Evolutionary conservation across 441 rosid species (phyloP).

Genomic region (Corymbia citriodora): DNA sequence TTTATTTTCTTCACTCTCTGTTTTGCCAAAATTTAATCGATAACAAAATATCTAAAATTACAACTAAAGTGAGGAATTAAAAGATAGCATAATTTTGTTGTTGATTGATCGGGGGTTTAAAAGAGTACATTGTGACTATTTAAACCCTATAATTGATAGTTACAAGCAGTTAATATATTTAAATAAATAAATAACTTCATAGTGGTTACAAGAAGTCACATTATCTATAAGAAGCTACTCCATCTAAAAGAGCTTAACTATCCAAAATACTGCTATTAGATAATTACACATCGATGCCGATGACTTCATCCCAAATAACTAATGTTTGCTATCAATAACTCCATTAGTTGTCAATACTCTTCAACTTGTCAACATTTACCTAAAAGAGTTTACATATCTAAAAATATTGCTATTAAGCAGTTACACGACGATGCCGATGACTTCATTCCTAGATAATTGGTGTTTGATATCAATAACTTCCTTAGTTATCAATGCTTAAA

Average conservation of each 20-base stretch:
- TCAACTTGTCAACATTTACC: background rate
- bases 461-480: background rate
- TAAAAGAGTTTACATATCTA: background rate
- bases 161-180: too few species aligned
- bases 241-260: background rate
- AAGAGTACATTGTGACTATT: background rate
- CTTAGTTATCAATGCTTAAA: background rate
- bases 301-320: background rate
- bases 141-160: background rate
- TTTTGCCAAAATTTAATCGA: too few species aligned
- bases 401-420: too few species aligned
- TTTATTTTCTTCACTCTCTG: background rate
- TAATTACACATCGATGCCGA: background rate
- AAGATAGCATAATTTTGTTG: too few species aligned
- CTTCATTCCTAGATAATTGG: too few species aligned
- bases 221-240: background rate
- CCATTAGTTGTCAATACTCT: fast-evolving
- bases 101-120: too few species aligned
- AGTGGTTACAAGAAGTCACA: too few species aligned
- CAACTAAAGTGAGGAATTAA: too few species aligned
- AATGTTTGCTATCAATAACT: too few species aligned
- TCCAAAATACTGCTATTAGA: fast-evolving
- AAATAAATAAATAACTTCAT: background rate
- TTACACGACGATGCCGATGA: too few species aligned
- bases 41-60: too few species aligned